Percentiles rank a stretch among this genome's conserved stretches.
Evolutionary conservation across 2,329 filamentous ascomycete species (phyloP).

Genomic region (Fusarium transvaalense): DNA sequence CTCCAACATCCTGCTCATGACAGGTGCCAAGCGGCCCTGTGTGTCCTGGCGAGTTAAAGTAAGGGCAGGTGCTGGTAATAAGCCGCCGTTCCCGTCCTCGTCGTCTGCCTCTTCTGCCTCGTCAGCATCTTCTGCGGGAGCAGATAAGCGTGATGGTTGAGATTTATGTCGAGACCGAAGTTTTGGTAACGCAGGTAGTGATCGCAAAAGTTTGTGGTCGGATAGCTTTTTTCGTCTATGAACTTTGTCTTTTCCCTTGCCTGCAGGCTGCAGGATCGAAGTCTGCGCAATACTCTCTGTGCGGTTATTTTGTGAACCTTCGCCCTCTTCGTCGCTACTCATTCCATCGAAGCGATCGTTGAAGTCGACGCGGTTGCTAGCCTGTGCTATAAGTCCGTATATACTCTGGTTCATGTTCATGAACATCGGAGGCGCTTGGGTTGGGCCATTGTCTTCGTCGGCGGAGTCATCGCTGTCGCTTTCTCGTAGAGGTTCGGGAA

Average conservation of each 20-base stretch:
- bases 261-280: conserved; percentile 54
- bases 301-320: conserved; percentile 63
- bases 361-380: conserved; percentile 85
- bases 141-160: conserved; percentile 57
- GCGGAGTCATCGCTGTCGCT: conserved; percentile 63
- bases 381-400: conserved; percentile 91
- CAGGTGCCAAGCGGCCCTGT: conserved; percentile 69
- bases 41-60: conserved; percentile 49
- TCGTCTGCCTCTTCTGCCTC: conserved; percentile 49
- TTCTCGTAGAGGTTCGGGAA: conserved; percentile 66
- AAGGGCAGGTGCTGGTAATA: conserved; percentile 44
- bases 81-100: conserved; percentile 40
- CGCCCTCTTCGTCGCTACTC: conserved; percentile 85
- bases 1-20: conserved; percentile 83
- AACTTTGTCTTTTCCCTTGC: conserved; percentile 52
- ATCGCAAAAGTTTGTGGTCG: conserved; percentile 73
- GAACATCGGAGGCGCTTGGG: conserved; percentile 63
- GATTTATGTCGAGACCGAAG: conserved; percentile 59
- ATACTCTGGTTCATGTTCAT: conserved; percentile 93
- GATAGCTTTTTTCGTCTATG: conserved; percentile 71
- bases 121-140: conserved; percentile 53
- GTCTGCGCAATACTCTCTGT: conserved; percentile 57
- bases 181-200: conserved; percentile 70
- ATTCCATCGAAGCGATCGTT: conserved; percentile 82
- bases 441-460: conserved; percentile 62